These are phyloP conservation scores for Hibiscus mutabilis DNA, from an alignment of 345 rosid genomes.

Conservation along the genomic window DNA sequence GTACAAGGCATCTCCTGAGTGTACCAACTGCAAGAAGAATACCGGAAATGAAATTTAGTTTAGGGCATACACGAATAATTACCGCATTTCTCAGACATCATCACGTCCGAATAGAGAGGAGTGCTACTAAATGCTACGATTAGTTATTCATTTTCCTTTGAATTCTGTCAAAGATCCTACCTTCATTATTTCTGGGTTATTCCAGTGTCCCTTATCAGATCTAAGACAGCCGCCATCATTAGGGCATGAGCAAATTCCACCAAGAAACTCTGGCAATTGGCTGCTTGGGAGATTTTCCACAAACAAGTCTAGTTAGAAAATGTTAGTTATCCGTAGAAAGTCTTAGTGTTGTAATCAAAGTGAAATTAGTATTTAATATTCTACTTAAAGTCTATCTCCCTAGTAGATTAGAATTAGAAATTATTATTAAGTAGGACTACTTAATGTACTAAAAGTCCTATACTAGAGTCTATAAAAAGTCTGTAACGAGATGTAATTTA, in stretches of 20 bases:
- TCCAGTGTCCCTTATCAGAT: constrained; percentile 93
- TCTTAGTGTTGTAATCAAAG: too few species aligned
- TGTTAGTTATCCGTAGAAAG: too few species aligned
- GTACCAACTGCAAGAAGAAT: constrained; percentile 51
- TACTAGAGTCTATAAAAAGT: too few species aligned
- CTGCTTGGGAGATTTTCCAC: constrained; percentile 31
- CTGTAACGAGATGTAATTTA: too few species aligned
- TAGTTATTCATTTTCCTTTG: background rate
- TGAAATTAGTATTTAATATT: too few species aligned
- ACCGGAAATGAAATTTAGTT: constrained; percentile 12
- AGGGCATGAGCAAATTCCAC: constrained; percentile 78
- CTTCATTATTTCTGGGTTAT: constrained; percentile 74
- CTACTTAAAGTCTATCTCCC: too few species aligned
- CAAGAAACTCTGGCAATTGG: constrained; percentile 94
- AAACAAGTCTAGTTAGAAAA: constrained; percentile 12
- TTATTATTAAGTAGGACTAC: too few species aligned
- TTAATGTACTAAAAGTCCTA: too few species aligned
- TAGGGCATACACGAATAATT: constrained; percentile 3
- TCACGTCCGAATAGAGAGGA: background rate
- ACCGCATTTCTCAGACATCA: background rate
- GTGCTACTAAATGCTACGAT: background rate
- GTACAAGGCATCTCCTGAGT: constrained; percentile 48
- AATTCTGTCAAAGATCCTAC: constrained; percentile 31
- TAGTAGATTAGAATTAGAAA: too few species aligned
- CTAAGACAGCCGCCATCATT: constrained; percentile 77